Evolutionary conservation across 441 rosid species (phyloP).

Genomic region (Dalechampia spathulata): DNA sequence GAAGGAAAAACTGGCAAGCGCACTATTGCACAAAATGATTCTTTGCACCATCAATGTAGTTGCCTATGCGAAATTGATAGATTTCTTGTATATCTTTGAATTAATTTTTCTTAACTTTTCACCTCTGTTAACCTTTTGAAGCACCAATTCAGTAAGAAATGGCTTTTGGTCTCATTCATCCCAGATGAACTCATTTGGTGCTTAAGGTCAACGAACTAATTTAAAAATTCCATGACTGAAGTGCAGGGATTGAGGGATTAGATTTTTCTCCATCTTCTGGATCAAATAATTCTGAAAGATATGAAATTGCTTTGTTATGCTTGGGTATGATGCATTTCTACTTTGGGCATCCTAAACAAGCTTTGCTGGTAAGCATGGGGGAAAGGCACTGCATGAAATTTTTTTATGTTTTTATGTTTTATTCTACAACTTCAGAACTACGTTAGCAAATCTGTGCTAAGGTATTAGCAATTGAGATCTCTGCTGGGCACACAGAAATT

Average conservation of each 20-base stretch:
- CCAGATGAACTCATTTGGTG: slow-evolving; percentile 16
- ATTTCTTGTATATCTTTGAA: slow-evolving; percentile 1
- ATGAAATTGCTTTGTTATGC: slow-evolving; percentile 78
- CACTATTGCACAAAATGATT: too few species aligned
- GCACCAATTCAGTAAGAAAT: background rate
- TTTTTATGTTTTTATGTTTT: background rate
- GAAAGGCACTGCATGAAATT: background rate
- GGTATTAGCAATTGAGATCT: background rate
- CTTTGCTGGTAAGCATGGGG: slow-evolving; percentile 61
- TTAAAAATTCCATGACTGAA: slow-evolving; percentile 40
- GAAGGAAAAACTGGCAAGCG: too few species aligned
- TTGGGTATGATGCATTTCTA: slow-evolving; percentile 95
- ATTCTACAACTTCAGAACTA: background rate
- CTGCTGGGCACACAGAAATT: background rate
- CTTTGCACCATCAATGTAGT: too few species aligned
- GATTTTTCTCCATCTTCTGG: slow-evolving; percentile 60
- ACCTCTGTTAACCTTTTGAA: background rate
- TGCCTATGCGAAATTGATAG: too few species aligned
- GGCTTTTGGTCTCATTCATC: slow-evolving; percentile 1
- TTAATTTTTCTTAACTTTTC: background rate
- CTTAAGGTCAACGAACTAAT: slow-evolving; percentile 24
- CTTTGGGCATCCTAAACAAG: slow-evolving; percentile 95
- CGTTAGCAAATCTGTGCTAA: background rate
- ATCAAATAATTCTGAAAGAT: slow-evolving; percentile 56
- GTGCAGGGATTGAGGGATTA: slow-evolving; percentile 98